Base-by-base conservation (phyloP, 2,329 filamentous ascomycete genomes). In the Microdochium trichocladiopsis region DNA sequence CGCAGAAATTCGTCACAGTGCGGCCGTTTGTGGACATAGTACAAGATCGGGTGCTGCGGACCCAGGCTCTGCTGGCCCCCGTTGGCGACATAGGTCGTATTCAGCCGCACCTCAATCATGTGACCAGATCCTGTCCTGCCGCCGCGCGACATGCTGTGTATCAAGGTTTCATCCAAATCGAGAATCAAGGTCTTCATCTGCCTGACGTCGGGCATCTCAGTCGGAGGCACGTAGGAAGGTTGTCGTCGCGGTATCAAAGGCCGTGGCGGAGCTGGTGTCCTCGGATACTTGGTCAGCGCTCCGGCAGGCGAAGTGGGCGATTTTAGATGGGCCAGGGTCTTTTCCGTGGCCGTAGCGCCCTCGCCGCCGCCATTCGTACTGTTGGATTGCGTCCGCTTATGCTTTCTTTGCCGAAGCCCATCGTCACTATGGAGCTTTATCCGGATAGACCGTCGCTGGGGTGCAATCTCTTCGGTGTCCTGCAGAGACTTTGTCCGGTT, bases 21-120 rank as follows among this genome's bases (percentile, higher is more conserved):
- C 33, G 94, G 94, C 57, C 94, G 86, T 72, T 99, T 97, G 73
- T 99, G 94, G 50, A 99, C 94, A 75, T 96, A 99, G 74, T 99
- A 99, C 56, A 99, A 73, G 59, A 99, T 97, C 1, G 94, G 94
- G 66, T 99, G 92, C 64, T 96, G 93, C 41, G 91, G 90, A 8
- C 88, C 90, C 24, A 89, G 73, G 22, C 77, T 79, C 21, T 83
- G 75, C 59, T 84, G 80, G 24, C 86, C 84, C 28, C 82, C 84
- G 48, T 82, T 80, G 51, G 83, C 85, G 47, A 90, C 80, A 52
- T 83, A 72, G 56, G 83, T 84, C 53, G 86, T 86, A 66, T 88
- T 89, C 55, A 96, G 79, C 62, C 91, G 91, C 57, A 99, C 94
- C 72, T 99, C 94, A 50, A 99, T 92, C 94, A 99, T 99, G 71